Conservation (phyloP, 108 stramenopile species). For the Nannochloropsis gaditana region DNA sequence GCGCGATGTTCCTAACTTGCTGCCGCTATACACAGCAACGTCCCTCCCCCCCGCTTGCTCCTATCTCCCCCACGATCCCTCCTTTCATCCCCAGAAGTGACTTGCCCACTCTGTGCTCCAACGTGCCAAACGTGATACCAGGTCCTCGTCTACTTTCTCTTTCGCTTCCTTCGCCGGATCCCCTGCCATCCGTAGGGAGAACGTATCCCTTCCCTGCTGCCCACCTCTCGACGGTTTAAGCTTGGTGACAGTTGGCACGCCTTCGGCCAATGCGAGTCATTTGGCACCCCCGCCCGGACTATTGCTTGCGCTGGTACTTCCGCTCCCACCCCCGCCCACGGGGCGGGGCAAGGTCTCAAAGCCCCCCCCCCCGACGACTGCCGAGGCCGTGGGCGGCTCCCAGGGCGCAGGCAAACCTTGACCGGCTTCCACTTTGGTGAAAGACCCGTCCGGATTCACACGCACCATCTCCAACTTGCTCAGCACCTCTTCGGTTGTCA, state of each 20-base stretch:
- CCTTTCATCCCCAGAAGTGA: not conserved
- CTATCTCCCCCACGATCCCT: not conserved
- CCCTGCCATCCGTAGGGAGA: not conserved
- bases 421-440: not conserved
- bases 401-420: not conserved
- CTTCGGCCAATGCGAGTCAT: not conserved
- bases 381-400: not conserved
- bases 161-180: not conserved
- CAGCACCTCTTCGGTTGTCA: not conserved
- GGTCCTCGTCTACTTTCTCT: not conserved
- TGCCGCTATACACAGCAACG: too few relatives aligned
- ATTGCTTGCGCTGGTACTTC: not conserved
- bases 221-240: too few relatives aligned
- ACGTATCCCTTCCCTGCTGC: too few relatives aligned
- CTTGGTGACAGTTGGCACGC: not conserved
- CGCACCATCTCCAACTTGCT: not conserved
- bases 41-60: not conserved
- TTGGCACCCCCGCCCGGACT: not conserved
- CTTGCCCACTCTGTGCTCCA: not conserved
- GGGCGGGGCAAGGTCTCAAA: not conserved
- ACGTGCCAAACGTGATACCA: slow-evolving; percentile 7
- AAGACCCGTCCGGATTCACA: not conserved
- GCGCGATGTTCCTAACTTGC: too few relatives aligned
- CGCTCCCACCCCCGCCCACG: not conserved
- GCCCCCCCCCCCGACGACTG: not conserved